Percentiles rank a stretch among this genome's conserved stretches.
Evolutionary conservation across 352 stramenopile species (phyloP).

Genomic region (Globisporangium barbulae): DNA sequence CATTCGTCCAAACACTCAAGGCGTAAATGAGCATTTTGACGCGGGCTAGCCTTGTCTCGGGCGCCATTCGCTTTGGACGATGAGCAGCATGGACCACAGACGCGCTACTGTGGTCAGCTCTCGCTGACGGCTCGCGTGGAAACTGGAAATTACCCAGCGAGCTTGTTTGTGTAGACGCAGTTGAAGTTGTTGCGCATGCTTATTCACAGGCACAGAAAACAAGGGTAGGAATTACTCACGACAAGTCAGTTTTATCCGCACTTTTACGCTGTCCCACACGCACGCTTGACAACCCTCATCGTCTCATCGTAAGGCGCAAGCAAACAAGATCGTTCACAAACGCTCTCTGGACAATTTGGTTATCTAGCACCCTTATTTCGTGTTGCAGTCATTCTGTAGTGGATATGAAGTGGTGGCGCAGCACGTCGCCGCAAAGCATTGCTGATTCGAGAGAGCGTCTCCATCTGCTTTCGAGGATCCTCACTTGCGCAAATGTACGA

Average conservation of each 20-base stretch:
- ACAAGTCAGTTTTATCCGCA: slow-evolving; percentile 2
- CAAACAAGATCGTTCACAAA: not conserved
- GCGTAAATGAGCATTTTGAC: no score
- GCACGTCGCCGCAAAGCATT: not conserved
- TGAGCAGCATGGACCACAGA: no score
- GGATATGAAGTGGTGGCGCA: not conserved
- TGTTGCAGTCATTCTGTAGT: not conserved
- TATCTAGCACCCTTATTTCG: not conserved
- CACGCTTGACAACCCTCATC: not conserved
- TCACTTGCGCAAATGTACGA: not conserved
- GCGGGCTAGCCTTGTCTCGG: no score
- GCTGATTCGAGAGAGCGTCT: not conserved
- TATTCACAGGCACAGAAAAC: not conserved
- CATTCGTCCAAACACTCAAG: no score
- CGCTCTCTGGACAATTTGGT: not conserved
- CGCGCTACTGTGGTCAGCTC: not conserved
- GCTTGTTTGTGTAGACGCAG: slow-evolving; percentile 15
- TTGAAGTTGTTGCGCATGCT: slow-evolving; percentile 12
- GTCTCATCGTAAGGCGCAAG: not conserved
- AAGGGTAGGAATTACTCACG: slow-evolving; percentile 3
- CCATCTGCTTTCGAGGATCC: not conserved
- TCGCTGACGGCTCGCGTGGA: not conserved
- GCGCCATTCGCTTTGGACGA: no score
- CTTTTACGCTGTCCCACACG: not conserved
- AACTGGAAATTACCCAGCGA: not conserved